Conservation (phyloP, 2,329 filamentous ascomycete species). For the Colletotrichum camelliae region DNA sequence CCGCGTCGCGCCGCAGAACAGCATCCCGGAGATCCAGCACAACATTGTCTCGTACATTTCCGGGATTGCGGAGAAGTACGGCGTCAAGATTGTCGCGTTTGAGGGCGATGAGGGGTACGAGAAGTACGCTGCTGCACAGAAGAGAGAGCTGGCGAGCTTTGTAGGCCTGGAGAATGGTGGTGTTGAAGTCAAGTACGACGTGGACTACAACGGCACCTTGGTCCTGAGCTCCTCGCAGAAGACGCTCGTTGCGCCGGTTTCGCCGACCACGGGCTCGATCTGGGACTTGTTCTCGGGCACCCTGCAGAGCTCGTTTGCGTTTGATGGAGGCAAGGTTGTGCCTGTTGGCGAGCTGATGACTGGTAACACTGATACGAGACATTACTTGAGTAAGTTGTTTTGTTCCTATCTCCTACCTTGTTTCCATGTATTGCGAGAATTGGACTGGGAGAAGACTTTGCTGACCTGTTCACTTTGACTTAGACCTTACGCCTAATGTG, state of each 20-base stretch:
- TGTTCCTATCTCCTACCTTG: rapidly evolving
- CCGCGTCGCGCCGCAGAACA: constrained; percentile 19
- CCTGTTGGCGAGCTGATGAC: constrained; percentile 17
- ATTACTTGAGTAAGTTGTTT: constrained; percentile 5
- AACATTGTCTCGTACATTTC: constrained; percentile 1
- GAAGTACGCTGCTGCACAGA: neutral
- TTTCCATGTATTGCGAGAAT: too few species aligned
- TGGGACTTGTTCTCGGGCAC: constrained; percentile 17
- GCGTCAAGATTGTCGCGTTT: constrained; percentile 4
- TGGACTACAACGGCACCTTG: constrained; percentile 14
- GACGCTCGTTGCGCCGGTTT: constrained; percentile 10
- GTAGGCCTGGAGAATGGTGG: neutral
- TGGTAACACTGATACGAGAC: constrained; percentile 17
- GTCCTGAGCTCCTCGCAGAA: constrained; percentile 7
- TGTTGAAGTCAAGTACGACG: constrained; percentile 5
- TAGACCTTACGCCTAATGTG: constrained; percentile 2
- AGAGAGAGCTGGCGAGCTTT: neutral
- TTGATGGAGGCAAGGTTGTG: constrained; percentile 9
- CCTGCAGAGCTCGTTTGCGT: constrained; percentile 12
- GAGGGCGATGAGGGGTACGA: constrained; percentile 6
- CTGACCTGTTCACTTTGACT: neutral
- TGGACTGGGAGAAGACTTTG: neutral
- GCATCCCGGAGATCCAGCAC: constrained; percentile 20
- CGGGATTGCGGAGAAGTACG: constrained; percentile 10
- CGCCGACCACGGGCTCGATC: constrained; percentile 1